These are phyloP conservation scores for Gentiana dahurica DNA, from an alignment of 257 asterid species.

Conservation along the genomic window DNA sequence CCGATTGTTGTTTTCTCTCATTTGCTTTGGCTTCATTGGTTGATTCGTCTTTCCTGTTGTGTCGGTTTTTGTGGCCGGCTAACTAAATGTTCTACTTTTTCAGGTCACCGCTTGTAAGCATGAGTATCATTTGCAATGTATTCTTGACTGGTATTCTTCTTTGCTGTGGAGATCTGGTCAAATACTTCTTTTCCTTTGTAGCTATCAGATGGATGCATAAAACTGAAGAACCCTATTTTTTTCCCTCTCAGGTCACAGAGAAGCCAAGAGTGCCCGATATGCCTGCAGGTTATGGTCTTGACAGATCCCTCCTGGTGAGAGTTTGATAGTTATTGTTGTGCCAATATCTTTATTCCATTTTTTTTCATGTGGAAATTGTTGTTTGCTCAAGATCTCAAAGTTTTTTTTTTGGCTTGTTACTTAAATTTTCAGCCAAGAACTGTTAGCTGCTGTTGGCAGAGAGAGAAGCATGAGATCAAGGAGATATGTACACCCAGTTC, in stretches of 20 bases:
- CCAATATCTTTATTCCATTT: not conserved
- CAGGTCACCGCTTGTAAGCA: constrained; percentile 61
- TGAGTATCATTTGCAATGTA: constrained; percentile 72
- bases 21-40: not conserved
- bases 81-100: constrained; percentile 7
- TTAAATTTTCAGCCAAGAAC: constrained; percentile 43
- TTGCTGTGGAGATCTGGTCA: not conserved
- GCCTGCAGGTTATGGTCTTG: constrained; percentile 48
- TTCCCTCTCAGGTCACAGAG: constrained; percentile 50
- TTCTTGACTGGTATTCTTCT: constrained; percentile 53
- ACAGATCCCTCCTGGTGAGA: constrained; percentile 50
- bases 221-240: not conserved
- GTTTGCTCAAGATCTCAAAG: not conserved
- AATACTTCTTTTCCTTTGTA: not conserved
- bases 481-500: constrained; percentile 9
- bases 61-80: not conserved
- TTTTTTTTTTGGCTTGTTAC: constrained; percentile 3
- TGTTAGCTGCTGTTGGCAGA: constrained; percentile 35
- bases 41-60: not conserved
- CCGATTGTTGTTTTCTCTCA: not conserved
- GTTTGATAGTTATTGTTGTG: not conserved
- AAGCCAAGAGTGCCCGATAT: constrained; percentile 60
- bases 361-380: not conserved
- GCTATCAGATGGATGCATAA: not conserved
- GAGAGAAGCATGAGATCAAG: constrained; percentile 32